Conservation (phyloP, 2,329 filamentous ascomycete species). For the Aureobasidium sp. region DNA sequence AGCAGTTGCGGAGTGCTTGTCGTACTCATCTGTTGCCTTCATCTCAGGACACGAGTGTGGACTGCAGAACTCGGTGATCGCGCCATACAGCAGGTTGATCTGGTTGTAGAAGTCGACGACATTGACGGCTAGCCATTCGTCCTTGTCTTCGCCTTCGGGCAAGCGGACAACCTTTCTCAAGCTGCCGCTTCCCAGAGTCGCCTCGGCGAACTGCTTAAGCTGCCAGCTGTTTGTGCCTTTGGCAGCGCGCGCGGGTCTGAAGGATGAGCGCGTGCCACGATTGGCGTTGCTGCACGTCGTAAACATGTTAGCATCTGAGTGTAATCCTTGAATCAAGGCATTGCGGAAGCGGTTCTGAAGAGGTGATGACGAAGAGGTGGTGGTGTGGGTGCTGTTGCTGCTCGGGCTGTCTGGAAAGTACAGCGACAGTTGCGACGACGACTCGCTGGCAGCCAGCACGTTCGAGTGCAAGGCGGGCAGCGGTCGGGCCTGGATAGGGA, state of each 20-base stretch:
- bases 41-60: slow-evolving; percentile 96
- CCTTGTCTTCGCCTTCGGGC: slow-evolving; percentile 93
- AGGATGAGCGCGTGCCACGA: slow-evolving; percentile 76
- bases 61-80: slow-evolving; percentile 98
- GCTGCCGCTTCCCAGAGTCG: slow-evolving; percentile 89
- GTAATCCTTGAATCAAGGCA: slow-evolving; percentile 4
- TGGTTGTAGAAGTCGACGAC: slow-evolving; percentile 99
- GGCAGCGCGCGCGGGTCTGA: slow-evolving; percentile 75
- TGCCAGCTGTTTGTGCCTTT: slow-evolving; percentile 90
- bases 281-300: slow-evolving; percentile 31
- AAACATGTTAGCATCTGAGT: slow-evolving; percentile 28
- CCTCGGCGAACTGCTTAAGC: slow-evolving; percentile 94
- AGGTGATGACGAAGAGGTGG: slow-evolving; percentile 22
- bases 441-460: slow-evolving; percentile 33
- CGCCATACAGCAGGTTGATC: slow-evolving; percentile 96
- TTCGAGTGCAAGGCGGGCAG: slow-evolving; percentile 36
- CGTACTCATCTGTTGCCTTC: slow-evolving; percentile 97
- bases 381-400: neutral
- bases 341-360: slow-evolving; percentile 23
- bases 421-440: slow-evolving; percentile 25
- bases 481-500: slow-evolving; percentile 25
- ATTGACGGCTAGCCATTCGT: slow-evolving; percentile 98
- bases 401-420: slow-evolving; percentile 21
- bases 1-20: no score
- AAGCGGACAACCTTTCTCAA: slow-evolving; percentile 93